Evolutionary conservation across 2,329 filamentous ascomycete species (phyloP).

Genomic region (Penicillium sp.): DNA sequence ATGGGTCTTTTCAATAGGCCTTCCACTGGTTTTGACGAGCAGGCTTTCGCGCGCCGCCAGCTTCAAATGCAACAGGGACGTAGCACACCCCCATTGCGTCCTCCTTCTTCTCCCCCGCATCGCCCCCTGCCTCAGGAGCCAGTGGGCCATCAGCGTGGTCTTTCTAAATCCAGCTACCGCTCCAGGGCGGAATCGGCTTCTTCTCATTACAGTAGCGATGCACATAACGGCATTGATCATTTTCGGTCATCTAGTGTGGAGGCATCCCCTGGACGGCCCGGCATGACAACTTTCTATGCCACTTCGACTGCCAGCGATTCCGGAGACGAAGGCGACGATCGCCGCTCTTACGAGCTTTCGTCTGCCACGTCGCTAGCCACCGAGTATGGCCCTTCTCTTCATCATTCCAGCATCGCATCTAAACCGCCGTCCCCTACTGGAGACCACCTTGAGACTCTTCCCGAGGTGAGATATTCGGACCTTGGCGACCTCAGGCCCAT

Average conservation of each 20-base stretch:
- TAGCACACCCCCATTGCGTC: constrained; percentile 53
- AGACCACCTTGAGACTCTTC: constrained; percentile 30
- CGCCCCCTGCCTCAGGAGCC: constrained; percentile 22
- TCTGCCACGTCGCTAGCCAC: constrained; percentile 26
- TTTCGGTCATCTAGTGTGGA: constrained; percentile 27
- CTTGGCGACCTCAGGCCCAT: constrained; percentile 40
- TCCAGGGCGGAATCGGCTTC: constrained; percentile 38
- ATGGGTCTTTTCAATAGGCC: constrained; percentile 69
- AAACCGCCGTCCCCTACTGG: constrained; percentile 28
- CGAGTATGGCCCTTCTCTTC: constrained; percentile 37
- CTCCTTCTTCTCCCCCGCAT: constrained; percentile 28
- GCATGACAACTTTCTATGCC: constrained; percentile 33
- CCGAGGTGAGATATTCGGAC: constrained; percentile 38
- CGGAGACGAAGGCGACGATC: constrained; percentile 34
- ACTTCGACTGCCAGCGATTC: constrained; percentile 38
- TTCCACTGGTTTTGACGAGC: constrained; percentile 71
- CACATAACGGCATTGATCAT: constrained; percentile 22
- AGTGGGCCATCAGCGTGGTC: constrained; percentile 27
- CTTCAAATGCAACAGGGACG: constrained; percentile 73
- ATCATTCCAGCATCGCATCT: constrained; percentile 34
- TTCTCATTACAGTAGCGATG: constrained; percentile 36
- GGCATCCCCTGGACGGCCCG: constrained; percentile 27
- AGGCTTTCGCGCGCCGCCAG: constrained; percentile 76
- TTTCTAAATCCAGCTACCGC: constrained; percentile 37
- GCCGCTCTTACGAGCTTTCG: constrained; percentile 20